Base-by-base conservation (phyloP, 2,329 filamentous ascomycete genomes). In the Pseudohalonectria lignicola region DNA sequence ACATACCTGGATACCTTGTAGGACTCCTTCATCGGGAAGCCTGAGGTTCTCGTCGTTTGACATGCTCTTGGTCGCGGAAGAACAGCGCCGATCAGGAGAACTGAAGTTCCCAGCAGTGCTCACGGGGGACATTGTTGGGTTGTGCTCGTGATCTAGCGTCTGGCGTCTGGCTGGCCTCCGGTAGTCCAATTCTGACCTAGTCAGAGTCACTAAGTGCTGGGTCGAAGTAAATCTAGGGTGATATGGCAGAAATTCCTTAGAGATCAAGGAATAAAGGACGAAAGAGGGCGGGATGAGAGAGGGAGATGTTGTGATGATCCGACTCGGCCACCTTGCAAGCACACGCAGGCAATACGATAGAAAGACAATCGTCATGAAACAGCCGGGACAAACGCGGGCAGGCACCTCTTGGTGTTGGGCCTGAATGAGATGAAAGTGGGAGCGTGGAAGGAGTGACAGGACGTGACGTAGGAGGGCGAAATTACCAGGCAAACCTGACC, bases 41-140 rank as follows among this genome's bases (percentile, higher is more conserved):
- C 52, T 59, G 33, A 51, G 37, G 37, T 63, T 63, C 44, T 64
- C 60, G 41, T 62, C 55, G 41, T 53, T 52, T 6, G 49, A 46
- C 28, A 45, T 42, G 31, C 48, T 56, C 48, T 56, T 60, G 44
- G 53, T 47, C 15, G 49, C 46, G 9, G 51, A 50, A 20, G 52
- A 42, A 20, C 57, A 63, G 42, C 58, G 59, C 39, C 60, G 50
- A 36, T 49, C 53, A 15, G 65, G 64, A 36, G 67, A 68, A 33
- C 61, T 64, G 18, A 59, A 59, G 19, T 60, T 57, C 30, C 50
- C 49, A 43, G 47, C 50, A n/a, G 35, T 9, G n/a, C 7, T 17
- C 12, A 28, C 17, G 42, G 53, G 50, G 50, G 63, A 63, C 64
- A 68, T 69, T 41, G n/a, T n/a, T n/a, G n/a, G n/a, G n/a, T n/a